Evolutionary conservation across 352 stramenopile species (phyloP).

Genomic region (Pythium phragmiticola): DNA sequence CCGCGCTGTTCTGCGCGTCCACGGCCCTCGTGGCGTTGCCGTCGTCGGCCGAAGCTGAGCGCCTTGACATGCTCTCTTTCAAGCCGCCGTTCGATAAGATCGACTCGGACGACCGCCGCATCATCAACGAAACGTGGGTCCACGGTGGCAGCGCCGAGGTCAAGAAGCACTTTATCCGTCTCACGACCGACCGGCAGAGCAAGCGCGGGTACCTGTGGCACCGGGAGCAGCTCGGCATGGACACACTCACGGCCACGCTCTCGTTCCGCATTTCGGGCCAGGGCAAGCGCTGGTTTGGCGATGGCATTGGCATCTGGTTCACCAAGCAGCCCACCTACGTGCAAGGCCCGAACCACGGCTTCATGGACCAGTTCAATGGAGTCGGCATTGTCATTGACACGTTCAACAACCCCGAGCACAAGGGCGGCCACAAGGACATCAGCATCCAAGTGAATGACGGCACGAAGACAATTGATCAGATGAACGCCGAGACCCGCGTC

Average conservation of each 20-base stretch:
- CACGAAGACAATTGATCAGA: conserved; percentile 57
- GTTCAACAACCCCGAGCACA: conserved; percentile 83
- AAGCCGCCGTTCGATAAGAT: conserved; percentile 71
- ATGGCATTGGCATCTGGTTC: conserved; percentile 84
- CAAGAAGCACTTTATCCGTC: conserved; percentile 85
- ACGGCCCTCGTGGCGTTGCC: conserved; percentile 16
- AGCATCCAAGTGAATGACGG: conserved; percentile 84
- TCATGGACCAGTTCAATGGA: conserved; percentile 72
- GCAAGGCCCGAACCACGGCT: conserved; percentile 70
- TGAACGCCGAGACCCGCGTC: conserved; percentile 63
- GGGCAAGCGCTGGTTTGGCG: conserved; percentile 82
- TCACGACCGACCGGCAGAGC: conserved; percentile 88
- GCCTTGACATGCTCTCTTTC: conserved; percentile 75
- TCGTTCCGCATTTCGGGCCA: conserved; percentile 84
- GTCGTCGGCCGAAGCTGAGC: conserved; percentile 23
- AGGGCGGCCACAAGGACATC: conserved; percentile 82
- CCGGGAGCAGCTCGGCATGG: conserved; percentile 44
- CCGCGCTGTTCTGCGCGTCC: conserved; percentile 37
- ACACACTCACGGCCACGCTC: conserved; percentile 63
- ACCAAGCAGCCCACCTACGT: conserved; percentile 59
- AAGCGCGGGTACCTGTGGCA: conserved; percentile 84
- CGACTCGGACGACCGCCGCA: conserved; percentile 53
- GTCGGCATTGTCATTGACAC: conserved; percentile 83
- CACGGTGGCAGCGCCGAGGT: conserved; percentile 71
- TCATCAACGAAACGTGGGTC: conserved; percentile 77